These are phyloP conservation scores for Ogataea neopini DNA, from an alignment of 805 yeast genomes.

Conservation along the genomic window DNA sequence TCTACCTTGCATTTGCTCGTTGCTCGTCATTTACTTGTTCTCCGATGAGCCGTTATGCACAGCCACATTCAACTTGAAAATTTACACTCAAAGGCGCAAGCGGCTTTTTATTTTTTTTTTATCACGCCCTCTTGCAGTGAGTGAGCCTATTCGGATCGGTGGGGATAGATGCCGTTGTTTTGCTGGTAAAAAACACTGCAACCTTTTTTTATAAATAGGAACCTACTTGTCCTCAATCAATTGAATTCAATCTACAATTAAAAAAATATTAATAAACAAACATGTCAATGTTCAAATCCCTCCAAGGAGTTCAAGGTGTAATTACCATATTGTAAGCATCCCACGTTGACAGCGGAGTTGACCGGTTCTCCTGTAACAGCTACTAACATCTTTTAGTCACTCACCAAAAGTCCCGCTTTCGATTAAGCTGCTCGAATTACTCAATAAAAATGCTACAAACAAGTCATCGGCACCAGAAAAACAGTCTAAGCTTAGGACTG, in stretches of 20 bases:
- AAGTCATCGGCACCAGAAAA: slow-evolving; percentile 7
- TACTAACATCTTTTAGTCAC: slow-evolving; percentile 27
- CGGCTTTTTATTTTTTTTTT: background rate
- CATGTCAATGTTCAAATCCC: slow-evolving; percentile 51
- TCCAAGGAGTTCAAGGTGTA: slow-evolving; percentile 46
- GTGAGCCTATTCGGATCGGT: slow-evolving; percentile 7
- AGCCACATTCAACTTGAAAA: background rate
- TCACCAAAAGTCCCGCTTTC: slow-evolving; percentile 29
- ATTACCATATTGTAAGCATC: slow-evolving; percentile 44
- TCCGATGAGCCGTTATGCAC: background rate
- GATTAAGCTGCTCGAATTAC: slow-evolving; percentile 5
- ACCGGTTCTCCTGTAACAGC: background rate
- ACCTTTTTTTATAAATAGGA: background rate
- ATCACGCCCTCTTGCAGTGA: background rate
- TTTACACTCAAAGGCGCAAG: background rate
- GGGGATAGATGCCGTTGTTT: background rate
- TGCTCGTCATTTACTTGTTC: too few relatives aligned
- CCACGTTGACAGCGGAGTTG: background rate
- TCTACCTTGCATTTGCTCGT: too few relatives aligned
- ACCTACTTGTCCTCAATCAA: background rate
- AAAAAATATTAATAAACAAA: background rate
- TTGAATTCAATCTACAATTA: background rate
- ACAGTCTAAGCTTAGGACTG: slow-evolving; percentile 7
- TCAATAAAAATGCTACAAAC: slow-evolving; percentile 11
- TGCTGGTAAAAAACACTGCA: background rate